These are phyloP conservation scores for Diaporthe citri DNA, from an alignment of 2,329 filamentous ascomycete species.

Conservation along the genomic window DNA sequence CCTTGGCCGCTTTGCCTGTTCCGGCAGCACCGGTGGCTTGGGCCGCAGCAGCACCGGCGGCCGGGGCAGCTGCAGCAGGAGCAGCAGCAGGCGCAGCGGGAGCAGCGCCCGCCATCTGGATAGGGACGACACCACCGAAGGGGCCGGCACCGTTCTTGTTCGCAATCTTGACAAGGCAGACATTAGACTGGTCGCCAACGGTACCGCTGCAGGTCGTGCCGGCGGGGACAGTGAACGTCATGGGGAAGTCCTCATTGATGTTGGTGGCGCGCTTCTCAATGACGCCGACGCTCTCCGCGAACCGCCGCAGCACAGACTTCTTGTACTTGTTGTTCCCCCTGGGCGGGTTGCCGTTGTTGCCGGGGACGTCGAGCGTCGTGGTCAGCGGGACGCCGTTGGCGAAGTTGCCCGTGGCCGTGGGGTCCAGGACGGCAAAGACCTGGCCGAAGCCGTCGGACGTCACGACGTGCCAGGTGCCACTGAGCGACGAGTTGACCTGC, in stretches of 20 bases:
- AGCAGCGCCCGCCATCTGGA: constrained; percentile 51
- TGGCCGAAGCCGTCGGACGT: constrained; percentile 43
- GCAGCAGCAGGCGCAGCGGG: constrained; percentile 34
- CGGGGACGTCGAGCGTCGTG: constrained; percentile 40
- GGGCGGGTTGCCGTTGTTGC: constrained; percentile 7
- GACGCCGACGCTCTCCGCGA: constrained; percentile 39
- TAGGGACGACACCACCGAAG: constrained; percentile 56
- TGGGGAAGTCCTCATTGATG: constrained; percentile 44
- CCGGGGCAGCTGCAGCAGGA: not conserved
- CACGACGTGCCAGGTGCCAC: constrained; percentile 43
- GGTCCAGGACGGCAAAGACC: constrained; percentile 42
- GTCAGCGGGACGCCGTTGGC: constrained; percentile 40
- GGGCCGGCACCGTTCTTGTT: constrained; percentile 56
- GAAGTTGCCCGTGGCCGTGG: constrained; percentile 42
- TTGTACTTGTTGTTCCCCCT: constrained; percentile 27
- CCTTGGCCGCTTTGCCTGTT: not conserved
- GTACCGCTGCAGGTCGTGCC: constrained; percentile 54
- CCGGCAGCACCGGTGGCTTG: not conserved
- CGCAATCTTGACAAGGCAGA: constrained; percentile 59
- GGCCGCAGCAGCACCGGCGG: not conserved
- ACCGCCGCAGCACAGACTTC: constrained; percentile 34
- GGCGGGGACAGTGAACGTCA: constrained; percentile 46
- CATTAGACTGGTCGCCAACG: constrained; percentile 49
- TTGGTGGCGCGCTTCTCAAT: constrained; percentile 42
- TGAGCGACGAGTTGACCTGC: constrained; percentile 42